Evolutionary conservation across 2,329 filamentous ascomycete species (phyloP).

Genomic region (Fusarium odoratissimum): DNA sequence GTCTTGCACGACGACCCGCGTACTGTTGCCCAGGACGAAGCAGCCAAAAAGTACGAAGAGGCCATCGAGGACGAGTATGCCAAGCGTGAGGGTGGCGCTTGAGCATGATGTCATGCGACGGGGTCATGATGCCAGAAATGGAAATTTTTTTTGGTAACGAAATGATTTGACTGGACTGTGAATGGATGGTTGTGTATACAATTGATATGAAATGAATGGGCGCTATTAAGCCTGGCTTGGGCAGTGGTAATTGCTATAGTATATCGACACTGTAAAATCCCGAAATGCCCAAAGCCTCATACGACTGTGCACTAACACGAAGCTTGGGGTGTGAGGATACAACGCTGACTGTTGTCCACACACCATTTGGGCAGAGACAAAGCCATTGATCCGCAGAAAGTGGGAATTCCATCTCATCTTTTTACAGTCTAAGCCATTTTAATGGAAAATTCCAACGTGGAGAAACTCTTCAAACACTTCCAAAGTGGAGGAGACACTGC

Average conservation of each 20-base stretch:
- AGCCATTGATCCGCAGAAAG: constrained; percentile 11
- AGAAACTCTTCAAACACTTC: constrained; percentile 7
- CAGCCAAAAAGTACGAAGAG: constrained; percentile 68
- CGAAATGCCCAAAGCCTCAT: neutral
- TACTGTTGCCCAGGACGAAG: constrained; percentile 47
- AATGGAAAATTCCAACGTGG: constrained; percentile 13
- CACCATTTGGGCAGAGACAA: constrained; percentile 17
- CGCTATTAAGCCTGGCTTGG: neutral
- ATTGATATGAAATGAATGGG: constrained; percentile 13
- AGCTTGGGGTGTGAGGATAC: constrained; percentile 18
- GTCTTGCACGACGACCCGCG: constrained; percentile 78
- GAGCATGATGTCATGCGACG: constrained; percentile 46
- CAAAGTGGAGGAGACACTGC: constrained; percentile 29
- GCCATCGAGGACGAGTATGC: constrained; percentile 73
- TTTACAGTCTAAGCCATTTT: constrained; percentile 14
- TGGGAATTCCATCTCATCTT: constrained; percentile 18
- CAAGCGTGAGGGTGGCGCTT: constrained; percentile 72
- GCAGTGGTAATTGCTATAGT: constrained; percentile 15
- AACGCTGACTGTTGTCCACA: neutral
- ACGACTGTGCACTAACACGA: constrained; percentile 1
- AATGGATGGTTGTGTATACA: neutral
- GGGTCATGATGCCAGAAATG: constrained; percentile 24
- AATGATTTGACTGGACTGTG: constrained; percentile 6
- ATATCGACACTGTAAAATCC: neutral
- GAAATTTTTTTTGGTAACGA: constrained; percentile 10